phyloP scores from a whole-genome alignment of 768 basidiomycete species.

The Xerocomellus amylosporus region DNA sequence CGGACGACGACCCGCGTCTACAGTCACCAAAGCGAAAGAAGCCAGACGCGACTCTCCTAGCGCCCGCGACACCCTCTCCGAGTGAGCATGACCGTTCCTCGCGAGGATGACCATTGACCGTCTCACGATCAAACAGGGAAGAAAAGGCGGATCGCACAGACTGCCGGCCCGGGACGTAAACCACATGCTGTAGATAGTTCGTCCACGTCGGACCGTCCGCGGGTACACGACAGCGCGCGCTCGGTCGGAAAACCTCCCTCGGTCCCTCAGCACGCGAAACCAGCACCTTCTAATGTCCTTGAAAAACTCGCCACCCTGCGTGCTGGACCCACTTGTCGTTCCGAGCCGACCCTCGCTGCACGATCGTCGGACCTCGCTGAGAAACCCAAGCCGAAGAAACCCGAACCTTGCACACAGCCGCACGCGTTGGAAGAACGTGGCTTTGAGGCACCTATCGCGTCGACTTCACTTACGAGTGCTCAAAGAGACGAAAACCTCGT shows the following conservation, averaged over 20 bases:
- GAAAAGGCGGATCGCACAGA: conserved; percentile 46
- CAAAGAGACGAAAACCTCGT: conserved; percentile 60
- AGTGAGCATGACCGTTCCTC: conserved; percentile 42
- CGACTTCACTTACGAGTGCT: conserved; percentile 1
- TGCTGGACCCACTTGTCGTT: conserved; percentile 14
- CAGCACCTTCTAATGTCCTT: conserved; percentile 53
- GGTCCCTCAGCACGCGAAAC: conserved; percentile 25
- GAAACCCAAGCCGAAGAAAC: conserved; percentile 14
- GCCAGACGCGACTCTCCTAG: conserved; percentile 37
- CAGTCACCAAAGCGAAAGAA: conserved; percentile 51
- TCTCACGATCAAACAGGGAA: conserved; percentile 25
- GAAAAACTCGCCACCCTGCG: conserved; percentile 46
- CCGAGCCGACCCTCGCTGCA: conserved; percentile 27
- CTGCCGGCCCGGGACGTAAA: conserved; percentile 20
- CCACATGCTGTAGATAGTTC: conserved; percentile 7
- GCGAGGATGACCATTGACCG: not conserved
- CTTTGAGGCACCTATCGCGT: not conserved
- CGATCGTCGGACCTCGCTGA: conserved; percentile 28
- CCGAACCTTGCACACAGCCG: conserved; percentile 1
- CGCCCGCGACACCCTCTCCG: conserved; percentile 60
- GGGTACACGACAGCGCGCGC: conserved; percentile 10
- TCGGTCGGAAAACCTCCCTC: conserved; percentile 4
- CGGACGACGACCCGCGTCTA: conserved; percentile 23
- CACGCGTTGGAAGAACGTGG: conserved; percentile 8
- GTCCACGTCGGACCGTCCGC: conserved; percentile 13